Conservation (phyloP, 2,329 filamentous ascomycete genomes). For the Fusarium graminum region DNA sequence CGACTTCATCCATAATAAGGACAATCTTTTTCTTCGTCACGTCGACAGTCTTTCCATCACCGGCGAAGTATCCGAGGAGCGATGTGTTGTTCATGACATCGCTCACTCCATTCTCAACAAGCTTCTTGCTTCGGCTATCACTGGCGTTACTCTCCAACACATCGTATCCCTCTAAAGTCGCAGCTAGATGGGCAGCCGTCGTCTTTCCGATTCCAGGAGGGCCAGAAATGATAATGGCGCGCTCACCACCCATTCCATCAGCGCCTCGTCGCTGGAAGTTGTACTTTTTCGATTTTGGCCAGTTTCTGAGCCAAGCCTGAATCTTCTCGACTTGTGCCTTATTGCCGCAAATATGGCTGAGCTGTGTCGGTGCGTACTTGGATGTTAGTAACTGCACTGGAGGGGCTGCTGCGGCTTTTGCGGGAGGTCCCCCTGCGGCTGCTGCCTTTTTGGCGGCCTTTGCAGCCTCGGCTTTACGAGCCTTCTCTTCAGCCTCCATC, state of each 20-base stretch:
- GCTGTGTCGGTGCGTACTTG: slow-evolving; percentile 89
- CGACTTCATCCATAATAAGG: slow-evolving; percentile 98
- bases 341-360: slow-evolving; percentile 94
- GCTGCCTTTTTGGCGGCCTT: slow-evolving; percentile 62
- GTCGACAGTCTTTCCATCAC: slow-evolving; percentile 84
- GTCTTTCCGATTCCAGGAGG: slow-evolving; percentile 98
- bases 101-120: slow-evolving; percentile 88
- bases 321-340: slow-evolving; percentile 91
- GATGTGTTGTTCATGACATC: slow-evolving; percentile 96
- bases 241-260: slow-evolving; percentile 84
- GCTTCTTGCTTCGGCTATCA: slow-evolving; percentile 94
- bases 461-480: slow-evolving; percentile 64
- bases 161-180: slow-evolving; percentile 93
- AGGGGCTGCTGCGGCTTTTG: slow-evolving; percentile 56
- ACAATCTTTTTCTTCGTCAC: slow-evolving; percentile 90
- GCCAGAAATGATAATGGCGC: slow-evolving; percentile 95
- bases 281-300: slow-evolving; percentile 81
- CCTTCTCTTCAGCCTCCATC: slow-evolving; percentile 85
- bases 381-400: slow-evolving; percentile 87
- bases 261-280: slow-evolving; percentile 85
- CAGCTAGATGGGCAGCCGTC: slow-evolving; percentile 93
- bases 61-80: slow-evolving; percentile 89
- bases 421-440: slow-evolving; percentile 41
- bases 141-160: slow-evolving; percentile 96
- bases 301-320: slow-evolving; percentile 86